Conservation (phyloP, 1,139 yeast genomes). For the Yamadazyma dushanensis region DNA sequence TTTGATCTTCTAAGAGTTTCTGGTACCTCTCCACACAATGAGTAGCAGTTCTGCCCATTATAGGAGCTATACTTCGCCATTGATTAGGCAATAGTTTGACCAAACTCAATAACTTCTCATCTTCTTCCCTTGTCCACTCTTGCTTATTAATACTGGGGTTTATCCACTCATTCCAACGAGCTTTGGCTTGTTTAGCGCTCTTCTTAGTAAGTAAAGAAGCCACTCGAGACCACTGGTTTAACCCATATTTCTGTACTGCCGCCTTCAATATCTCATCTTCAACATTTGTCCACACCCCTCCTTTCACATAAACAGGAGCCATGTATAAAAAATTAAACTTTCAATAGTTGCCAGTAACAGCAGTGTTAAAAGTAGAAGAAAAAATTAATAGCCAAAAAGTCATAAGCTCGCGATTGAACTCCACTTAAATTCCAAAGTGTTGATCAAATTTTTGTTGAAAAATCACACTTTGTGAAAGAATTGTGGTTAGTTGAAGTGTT, state of each 20-base stretch:
- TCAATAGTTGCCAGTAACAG: background rate
- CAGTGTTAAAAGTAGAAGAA: background rate
- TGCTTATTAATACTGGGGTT: conserved; percentile 67
- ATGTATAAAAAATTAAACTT: conserved; percentile 6
- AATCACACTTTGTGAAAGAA: too few relatives aligned
- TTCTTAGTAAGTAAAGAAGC: conserved; percentile 83
- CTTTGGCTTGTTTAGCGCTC: conserved; percentile 88
- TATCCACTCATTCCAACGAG: conserved; percentile 89
- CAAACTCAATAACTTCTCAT: conserved; percentile 63
- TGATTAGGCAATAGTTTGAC: conserved; percentile 83
- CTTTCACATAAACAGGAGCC: conserved; percentile 78
- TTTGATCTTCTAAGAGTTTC: conserved; percentile 60
- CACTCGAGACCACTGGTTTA: conserved; percentile 93
- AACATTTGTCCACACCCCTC: conserved; percentile 88
- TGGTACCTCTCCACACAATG: conserved; percentile 90
- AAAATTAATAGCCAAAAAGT: background rate
- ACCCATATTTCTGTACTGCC: conserved; percentile 89
- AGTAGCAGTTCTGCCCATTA: conserved; percentile 82
- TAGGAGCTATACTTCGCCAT: conserved; percentile 86
- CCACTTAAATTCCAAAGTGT: conserved; percentile 1
- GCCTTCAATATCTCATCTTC: conserved; percentile 91
- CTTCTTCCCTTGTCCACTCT: conserved; percentile 79
- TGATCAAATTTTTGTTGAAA: too few relatives aligned
- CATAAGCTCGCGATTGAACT: conserved; percentile 3
- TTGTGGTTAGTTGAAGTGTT: background rate